Evolutionary conservation across 2,329 filamentous ascomycete genomes (phyloP).

Genomic region (Cercospora janseana): DNA sequence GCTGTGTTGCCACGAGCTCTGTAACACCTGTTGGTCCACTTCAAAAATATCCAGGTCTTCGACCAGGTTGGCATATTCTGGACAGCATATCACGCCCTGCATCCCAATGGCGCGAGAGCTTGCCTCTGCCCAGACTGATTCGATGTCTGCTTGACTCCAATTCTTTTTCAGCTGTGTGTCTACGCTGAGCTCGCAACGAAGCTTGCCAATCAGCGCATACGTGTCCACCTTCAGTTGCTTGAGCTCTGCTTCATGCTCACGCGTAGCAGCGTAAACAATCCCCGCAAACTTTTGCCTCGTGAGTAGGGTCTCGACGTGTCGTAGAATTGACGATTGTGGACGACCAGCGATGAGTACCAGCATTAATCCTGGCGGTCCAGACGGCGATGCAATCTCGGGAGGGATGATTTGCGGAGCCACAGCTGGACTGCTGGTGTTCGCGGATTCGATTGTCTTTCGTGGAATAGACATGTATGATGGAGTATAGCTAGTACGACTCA

Average conservation of each 20-base stretch:
- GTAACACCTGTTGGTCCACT: constrained; percentile 25
- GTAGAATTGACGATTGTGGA: constrained; percentile 15
- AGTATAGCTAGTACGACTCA: constrained; percentile 14
- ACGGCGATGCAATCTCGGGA: neutral
- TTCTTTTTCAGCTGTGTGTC: constrained; percentile 21
- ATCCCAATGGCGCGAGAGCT: constrained; percentile 19
- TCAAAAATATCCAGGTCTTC: constrained; percentile 24
- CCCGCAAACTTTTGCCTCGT: constrained; percentile 21
- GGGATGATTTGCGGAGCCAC: neutral
- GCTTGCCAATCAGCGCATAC: constrained; percentile 25
- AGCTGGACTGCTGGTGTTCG: neutral
- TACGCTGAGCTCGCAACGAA: constrained; percentile 30
- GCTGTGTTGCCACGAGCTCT: constrained; percentile 26
- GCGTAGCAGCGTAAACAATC: constrained; percentile 18
- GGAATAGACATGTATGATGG: constrained; percentile 17
- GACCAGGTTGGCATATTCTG: constrained; percentile 17
- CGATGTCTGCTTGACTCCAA: constrained; percentile 25
- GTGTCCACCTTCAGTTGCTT: constrained; percentile 31
- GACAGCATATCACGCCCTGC: constrained; percentile 32
- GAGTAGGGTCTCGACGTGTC: constrained; percentile 26
- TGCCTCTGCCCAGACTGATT: constrained; percentile 18
- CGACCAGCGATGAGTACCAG: constrained; percentile 19
- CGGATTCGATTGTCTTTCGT: constrained; percentile 8
- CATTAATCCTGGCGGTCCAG: constrained; percentile 17
- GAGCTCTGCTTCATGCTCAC: constrained; percentile 22